A percentile compares a stretch with the other conserved stretches of the same genome.
Evolutionary conservation across 179 eudicot species (phyloP).

Genomic region (Patellifolia procumbens): DNA sequence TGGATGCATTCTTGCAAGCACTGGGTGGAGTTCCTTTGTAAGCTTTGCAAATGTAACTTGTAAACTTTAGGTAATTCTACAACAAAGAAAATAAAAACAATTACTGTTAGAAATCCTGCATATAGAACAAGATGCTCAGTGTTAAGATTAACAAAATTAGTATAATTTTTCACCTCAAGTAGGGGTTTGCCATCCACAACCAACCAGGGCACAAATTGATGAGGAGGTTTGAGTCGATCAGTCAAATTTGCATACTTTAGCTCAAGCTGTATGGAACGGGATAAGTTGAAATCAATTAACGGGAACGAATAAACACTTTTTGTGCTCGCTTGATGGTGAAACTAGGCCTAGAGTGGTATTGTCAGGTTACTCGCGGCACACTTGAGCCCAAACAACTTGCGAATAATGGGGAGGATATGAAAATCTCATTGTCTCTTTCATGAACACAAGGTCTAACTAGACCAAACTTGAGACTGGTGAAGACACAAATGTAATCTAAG

Average conservation of each 20-base stretch:
- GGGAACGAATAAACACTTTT: not conserved
- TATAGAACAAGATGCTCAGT: not conserved
- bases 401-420: not conserved
- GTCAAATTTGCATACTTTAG: constrained; percentile 73
- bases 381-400: too few relatives aligned
- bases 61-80: constrained; percentile 64
- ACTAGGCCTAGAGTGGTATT: too few relatives aligned
- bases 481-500: not conserved
- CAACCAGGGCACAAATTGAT: constrained; percentile 88
- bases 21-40: constrained; percentile 64
- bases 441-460: not conserved
- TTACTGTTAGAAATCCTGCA: not conserved
- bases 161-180: constrained; percentile 17
- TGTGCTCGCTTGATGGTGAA: not conserved
- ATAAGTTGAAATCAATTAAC: constrained; percentile 1
- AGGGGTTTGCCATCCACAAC: constrained; percentile 82
- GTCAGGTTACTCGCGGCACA: too few relatives aligned
- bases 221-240: constrained; percentile 69
- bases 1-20: constrained; percentile 50
- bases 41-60: constrained; percentile 68
- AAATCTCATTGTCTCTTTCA: not conserved
- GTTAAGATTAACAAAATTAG: not conserved
- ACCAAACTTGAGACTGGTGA: too few relatives aligned
- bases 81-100: constrained; percentile 1
- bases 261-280: constrained; percentile 62